Conservation (phyloP, 805 yeast species). For the Wickerhamomyces strasburgensis region DNA sequence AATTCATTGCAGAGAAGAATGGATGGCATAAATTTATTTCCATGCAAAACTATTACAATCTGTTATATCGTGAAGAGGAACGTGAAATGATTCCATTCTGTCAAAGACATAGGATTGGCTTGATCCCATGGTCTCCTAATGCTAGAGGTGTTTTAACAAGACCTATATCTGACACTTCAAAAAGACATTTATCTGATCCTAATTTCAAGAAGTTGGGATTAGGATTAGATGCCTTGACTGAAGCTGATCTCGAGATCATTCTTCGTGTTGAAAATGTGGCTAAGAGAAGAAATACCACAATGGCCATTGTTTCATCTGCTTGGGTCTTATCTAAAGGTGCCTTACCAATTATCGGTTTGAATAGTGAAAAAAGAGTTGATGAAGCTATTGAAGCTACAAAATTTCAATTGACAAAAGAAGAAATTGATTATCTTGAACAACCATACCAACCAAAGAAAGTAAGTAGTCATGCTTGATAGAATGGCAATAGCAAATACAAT, state of each 20-base stretch:
- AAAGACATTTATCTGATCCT: constrained; percentile 7
- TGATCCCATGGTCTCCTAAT: constrained; percentile 58
- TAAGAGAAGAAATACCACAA: constrained; percentile 38
- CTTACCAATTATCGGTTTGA: constrained; percentile 52
- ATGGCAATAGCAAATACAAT: neutral
- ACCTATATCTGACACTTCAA: constrained; percentile 25
- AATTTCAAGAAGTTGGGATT: constrained; percentile 15
- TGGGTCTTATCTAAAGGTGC: constrained; percentile 51
- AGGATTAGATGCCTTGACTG: constrained; percentile 15
- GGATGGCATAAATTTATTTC: constrained; percentile 55
- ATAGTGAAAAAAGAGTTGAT: constrained; percentile 43
- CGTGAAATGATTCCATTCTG: constrained; percentile 55
- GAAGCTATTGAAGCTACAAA: constrained; percentile 43
- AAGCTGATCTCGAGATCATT: constrained; percentile 30
- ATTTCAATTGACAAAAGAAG: constrained; percentile 30
- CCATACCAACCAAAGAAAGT: constrained; percentile 21
- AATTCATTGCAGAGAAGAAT: constrained; percentile 47
- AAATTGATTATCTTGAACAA: constrained; percentile 19
- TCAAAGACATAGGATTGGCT: constrained; percentile 43
- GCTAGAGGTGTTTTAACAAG: constrained; percentile 52
- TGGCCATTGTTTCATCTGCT: constrained; percentile 52
- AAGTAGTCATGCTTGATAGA: constrained; percentile 9
- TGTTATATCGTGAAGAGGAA: constrained; percentile 52
- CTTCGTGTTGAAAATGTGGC: constrained; percentile 53
- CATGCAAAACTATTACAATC: constrained; percentile 53